A percentile compares a stretch with the other conserved stretches of the same genome.
These are phyloP conservation scores for Metschnikowia dekortorum DNA, from an alignment of 805 yeast species.

Conservation along the genomic window DNA sequence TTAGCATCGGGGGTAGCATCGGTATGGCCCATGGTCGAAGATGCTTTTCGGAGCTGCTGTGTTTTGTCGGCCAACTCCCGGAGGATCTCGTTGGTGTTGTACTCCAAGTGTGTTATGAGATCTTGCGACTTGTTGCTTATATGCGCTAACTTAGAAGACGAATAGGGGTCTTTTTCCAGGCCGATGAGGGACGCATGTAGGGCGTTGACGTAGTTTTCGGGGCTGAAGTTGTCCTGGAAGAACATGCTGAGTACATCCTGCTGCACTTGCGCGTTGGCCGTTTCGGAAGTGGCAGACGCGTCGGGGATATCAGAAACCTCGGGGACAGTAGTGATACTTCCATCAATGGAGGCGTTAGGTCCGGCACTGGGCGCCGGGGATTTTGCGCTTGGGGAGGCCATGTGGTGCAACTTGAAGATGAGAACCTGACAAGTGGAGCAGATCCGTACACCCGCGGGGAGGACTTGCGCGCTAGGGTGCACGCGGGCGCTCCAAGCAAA, in stretches of 20 bases:
- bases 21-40: conserved; percentile 41
- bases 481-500: no score
- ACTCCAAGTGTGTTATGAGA: conserved; percentile 57
- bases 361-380: neutral
- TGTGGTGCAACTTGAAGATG: neutral
- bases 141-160: conserved; percentile 32
- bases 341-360: neutral
- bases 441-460: neutral
- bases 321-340: no score
- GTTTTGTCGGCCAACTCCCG: conserved; percentile 50
- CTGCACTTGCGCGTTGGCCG: neutral
- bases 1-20: conserved; percentile 4
- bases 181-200: conserved; percentile 42
- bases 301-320: no score
- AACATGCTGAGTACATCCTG: conserved; percentile 57
- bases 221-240: conserved; percentile 61
- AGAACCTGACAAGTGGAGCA: neutral
- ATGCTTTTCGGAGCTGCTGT: conserved; percentile 43
- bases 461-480: no score
- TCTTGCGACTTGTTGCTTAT: conserved; percentile 47
- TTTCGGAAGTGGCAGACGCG: no score
- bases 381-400: neutral
- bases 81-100: conserved; percentile 55
- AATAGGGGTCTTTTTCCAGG: conserved; percentile 19
- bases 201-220: conserved; percentile 63